Evolutionary conservation across 768 basidiomycete species (phyloP).

Genomic region (Phallus indusiatus): DNA sequence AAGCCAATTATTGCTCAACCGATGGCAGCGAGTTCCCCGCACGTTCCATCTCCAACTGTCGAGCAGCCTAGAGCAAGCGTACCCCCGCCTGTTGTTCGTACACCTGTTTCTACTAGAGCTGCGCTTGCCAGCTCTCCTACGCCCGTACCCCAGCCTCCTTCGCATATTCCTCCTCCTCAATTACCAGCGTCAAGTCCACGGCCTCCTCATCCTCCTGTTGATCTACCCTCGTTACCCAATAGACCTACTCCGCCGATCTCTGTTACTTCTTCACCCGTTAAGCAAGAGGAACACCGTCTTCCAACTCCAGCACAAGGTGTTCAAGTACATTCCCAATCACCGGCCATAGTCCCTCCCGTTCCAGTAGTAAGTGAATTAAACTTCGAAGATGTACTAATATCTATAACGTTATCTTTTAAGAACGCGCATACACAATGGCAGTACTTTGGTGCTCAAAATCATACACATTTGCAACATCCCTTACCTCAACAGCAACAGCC

Average conservation of each 20-base stretch:
- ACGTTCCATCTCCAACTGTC: constrained; percentile 14
- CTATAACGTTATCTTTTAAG: background rate
- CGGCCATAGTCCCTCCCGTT: background rate
- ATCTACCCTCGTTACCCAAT: constrained; percentile 20
- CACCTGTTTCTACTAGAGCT: background rate
- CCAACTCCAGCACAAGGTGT: constrained; percentile 27
- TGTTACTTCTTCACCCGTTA: constrained; percentile 18
- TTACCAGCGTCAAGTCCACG: constrained; percentile 21
- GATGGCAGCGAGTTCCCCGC: constrained; percentile 19
- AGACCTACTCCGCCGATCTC: constrained; percentile 22
- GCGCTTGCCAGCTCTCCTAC: background rate
- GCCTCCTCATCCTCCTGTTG: constrained; percentile 24
- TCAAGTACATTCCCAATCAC: constrained; percentile 26
- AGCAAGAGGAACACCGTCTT: constrained; percentile 26
- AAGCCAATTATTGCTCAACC: constrained; percentile 4
- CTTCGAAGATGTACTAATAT: background rate
- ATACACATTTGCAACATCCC: constrained; percentile 16
- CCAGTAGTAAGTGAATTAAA: background rate
- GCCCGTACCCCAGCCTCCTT: background rate
- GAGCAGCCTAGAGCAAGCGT: background rate
- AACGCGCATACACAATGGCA: background rate
- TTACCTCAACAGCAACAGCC: constrained; percentile 5
- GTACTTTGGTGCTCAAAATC: constrained; percentile 9
- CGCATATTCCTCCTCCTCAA: constrained; percentile 9
- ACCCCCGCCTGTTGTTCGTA: background rate